These are phyloP conservation scores for Gonapodya sp. DNA, from an alignment of 192 early-diverging fungal genomes.

Conservation along the genomic window DNA sequence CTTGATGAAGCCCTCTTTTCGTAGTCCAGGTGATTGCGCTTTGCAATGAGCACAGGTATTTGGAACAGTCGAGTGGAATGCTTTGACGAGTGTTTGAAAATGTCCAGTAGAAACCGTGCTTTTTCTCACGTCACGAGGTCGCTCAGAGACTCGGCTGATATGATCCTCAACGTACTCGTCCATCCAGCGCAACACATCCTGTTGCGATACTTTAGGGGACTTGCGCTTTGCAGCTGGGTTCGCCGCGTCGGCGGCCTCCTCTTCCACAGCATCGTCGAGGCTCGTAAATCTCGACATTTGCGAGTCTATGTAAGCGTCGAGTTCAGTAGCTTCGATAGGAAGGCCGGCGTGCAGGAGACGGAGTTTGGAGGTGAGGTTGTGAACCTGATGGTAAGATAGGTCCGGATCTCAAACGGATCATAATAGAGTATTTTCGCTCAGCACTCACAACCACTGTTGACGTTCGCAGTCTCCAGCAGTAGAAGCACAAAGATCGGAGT, in stretches of 20 bases:
- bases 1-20: slow-evolving; percentile 74
- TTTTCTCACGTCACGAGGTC: slow-evolving; percentile 19
- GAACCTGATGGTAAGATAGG: slow-evolving; percentile 26
- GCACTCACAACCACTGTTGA: slow-evolving; percentile 40
- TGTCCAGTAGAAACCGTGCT: slow-evolving; percentile 32
- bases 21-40: slow-evolving; percentile 52
- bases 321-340: slow-evolving; percentile 67
- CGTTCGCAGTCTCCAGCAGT: slow-evolving; percentile 78
- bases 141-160: slow-evolving; percentile 14
- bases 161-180: slow-evolving; percentile 45
- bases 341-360: slow-evolving; percentile 77
- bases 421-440: no score
- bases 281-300: neutral
- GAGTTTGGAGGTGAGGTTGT: slow-evolving; percentile 66
- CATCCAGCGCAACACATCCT: slow-evolving; percentile 54
- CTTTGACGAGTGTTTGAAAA: slow-evolving; percentile 33
- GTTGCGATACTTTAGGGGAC: slow-evolving; percentile 12
- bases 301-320: slow-evolving; percentile 52
- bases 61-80: slow-evolving; percentile 24
- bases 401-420: no score
- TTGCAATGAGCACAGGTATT: slow-evolving; percentile 59
- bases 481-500: slow-evolving; percentile 75
- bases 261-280: slow-evolving; percentile 35
- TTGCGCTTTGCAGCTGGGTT: slow-evolving; percentile 5
- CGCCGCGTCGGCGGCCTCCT: slow-evolving; percentile 23